Base-by-base conservation (phyloP, 2,329 filamentous ascomycete genomes). In the Alternaria solani region DNA sequence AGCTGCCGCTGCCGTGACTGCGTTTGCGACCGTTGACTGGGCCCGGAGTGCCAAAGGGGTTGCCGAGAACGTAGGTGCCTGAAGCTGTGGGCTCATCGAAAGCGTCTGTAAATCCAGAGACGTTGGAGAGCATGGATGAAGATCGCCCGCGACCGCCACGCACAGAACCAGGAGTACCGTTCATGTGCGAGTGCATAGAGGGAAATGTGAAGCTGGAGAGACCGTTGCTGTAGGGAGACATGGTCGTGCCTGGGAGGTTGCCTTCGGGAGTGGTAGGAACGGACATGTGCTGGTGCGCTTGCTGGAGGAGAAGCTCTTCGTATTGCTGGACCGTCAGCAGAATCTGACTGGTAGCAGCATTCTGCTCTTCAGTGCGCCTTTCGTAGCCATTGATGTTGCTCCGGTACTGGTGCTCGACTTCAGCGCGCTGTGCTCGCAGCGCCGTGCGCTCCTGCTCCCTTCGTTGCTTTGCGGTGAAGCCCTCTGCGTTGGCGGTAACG, bases 401-500 rank as follows among this genome's bases (percentile, higher is more conserved):
- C 38, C 75, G 73, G 53, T 79, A 80, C 52, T 78, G 75, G 23
- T 75, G 70, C 65, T 80, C 78, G 28, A 77, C 67, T 26, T 72
- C 69, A 26, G 67, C 66, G 36, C 78, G 73, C 46, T 76, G 73
- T 57, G 72, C 72, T 47, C 74, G 63, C 43, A 81, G 55, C 25
- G 80, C 75, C 18, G 73, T 68, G 32, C 77, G 77, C 59, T 81
- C 78, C 54, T 79, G 77, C 55, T 78, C 70, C 59, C 79, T 77
- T 30, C 80, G 76, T 52, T 79, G 87, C 55, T 87, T 89, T 73
- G 89, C 88, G 63, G 88, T 85, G 20, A 89, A 81, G 1, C 87
- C 88, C 49, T 88, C 85, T 51, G 83, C 84, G 74, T 91, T 91
- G 67, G 90, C 90, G 67, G 90, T 87, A 25, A 85, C 84, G 68